Base-by-base conservation (phyloP, 2,329 filamentous ascomycete genomes). In the Fusarium heterosporum region DNA sequence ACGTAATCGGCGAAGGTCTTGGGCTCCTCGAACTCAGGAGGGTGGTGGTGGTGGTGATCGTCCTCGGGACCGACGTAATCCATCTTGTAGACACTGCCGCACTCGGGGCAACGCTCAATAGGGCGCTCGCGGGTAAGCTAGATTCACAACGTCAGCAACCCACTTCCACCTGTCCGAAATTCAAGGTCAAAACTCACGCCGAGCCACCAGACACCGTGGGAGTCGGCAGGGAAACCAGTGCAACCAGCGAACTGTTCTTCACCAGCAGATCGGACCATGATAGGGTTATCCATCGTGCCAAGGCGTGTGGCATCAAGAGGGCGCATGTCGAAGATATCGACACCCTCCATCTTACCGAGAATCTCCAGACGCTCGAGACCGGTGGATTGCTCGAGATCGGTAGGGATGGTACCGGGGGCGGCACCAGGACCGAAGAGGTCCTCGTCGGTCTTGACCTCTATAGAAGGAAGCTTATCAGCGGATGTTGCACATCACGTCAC, bases 321-420 rank as follows among this genome's bases (percentile, higher is more conserved):
- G 82, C 89, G 90, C 96, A 98, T 97, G 84, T 99, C 94, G 85
- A 99, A 99, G 79, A 98, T 86, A 79, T 99, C 96, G 75, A 97
- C 85, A 72, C 96, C 94, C 86, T 98, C 93, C 91, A 98, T 97
- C 89, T 99, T 99, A 83, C 96, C 96, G 79, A 99, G 87, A 77
- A 99, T 96, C 84, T 99, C 96, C 74, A 99, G 88, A 88, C 96
- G 94, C 87, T 99, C 96, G 63, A 98, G 87, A 92, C 96, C 96
- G 74, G 96, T 98, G 62, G 96, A 84, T 82, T 99, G 96, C 81
- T 98, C 93, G 78, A 97, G 82, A 82, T 99, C 96, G 83, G 93
- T 96, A 72, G 96, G 93, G 72, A 99, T 85, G 79, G 91, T 92
- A 78, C 96, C 95, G 69, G 89, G 83, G 74, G 87, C 81, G 74